These are phyloP conservation scores for Simmondsia chinensis DNA, from an alignment of 148 eudicot species.

Conservation along the genomic window DNA sequence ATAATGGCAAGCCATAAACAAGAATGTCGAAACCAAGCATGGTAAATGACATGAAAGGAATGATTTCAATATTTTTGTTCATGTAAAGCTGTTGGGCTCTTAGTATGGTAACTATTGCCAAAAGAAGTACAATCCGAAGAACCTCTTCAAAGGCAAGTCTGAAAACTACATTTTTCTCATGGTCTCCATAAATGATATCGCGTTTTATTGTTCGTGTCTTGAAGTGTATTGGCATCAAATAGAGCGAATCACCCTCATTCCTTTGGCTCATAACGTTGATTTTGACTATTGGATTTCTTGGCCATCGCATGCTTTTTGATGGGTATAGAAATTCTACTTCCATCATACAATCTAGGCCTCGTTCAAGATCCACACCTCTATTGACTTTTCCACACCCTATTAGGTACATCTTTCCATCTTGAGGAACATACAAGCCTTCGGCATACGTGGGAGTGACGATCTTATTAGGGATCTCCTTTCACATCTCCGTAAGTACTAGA, in stretches of 20 bases:
- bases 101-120: background rate
- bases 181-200: background rate
- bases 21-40: conserved; percentile 2
- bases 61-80: background rate
- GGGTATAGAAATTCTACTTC: conserved; percentile 17
- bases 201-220: background rate
- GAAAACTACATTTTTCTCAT: conserved; percentile 5
- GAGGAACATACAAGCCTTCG: conserved; percentile 23
- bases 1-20: conserved; percentile 5
- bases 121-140: conserved; percentile 6
- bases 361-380: conserved; percentile 4
- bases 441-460: conserved; percentile 1
- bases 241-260: conserved; percentile 8
- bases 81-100: conserved; percentile 12
- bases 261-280: conserved; percentile 15
- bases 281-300: conserved; percentile 15
- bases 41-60: conserved; percentile 11
- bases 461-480: background rate
- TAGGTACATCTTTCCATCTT: conserved; percentile 9
- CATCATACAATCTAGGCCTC: conserved; percentile 17
- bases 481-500: conserved; percentile 1
- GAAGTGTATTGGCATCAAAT: conserved; percentile 10
- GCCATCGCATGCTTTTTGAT: conserved; percentile 10
- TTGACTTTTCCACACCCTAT: conserved; percentile 18
- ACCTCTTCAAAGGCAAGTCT: conserved; percentile 8